These are phyloP conservation scores for Leccinum ochraceum DNA, from an alignment of 768 basidiomycete species.

Conservation along the genomic window DNA sequence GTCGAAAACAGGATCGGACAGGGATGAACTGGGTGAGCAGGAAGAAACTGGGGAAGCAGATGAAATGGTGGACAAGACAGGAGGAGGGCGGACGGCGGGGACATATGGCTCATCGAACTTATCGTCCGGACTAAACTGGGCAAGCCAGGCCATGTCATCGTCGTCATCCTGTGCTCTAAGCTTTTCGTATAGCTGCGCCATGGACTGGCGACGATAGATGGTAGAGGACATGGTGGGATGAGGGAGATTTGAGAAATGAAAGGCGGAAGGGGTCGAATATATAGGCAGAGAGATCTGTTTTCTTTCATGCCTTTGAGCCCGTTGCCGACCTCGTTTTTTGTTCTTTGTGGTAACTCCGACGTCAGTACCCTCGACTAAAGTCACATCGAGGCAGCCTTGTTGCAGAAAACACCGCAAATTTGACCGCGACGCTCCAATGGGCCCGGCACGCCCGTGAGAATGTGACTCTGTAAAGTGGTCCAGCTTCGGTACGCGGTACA, in stretches of 20 bases:
- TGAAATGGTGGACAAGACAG: constrained; percentile 29
- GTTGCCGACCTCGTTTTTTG: constrained; percentile 43
- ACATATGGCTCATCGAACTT: constrained; percentile 30
- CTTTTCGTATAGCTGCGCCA: constrained; percentile 38
- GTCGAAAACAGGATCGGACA: constrained; percentile 21
- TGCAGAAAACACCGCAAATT: constrained; percentile 25
- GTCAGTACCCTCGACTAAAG: constrained; percentile 32
- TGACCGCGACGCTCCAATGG: constrained; percentile 13
- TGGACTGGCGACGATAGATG: constrained; percentile 37
- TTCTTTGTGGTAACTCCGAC: constrained; percentile 42
- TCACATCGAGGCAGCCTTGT: constrained; percentile 41
- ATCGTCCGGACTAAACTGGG: constrained; percentile 36
- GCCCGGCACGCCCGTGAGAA: constrained; percentile 29
- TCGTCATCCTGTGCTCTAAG: constrained; percentile 37
- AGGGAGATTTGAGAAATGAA: constrained; percentile 19
- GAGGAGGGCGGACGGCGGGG: constrained; percentile 18
- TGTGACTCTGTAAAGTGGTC: constrained; percentile 31
- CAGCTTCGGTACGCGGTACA: constrained; percentile 8
- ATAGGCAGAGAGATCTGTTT: constrained; percentile 33
- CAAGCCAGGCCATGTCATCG: constrained; percentile 37
- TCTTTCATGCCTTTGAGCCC: constrained; percentile 41
- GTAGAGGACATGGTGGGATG: constrained; percentile 30
- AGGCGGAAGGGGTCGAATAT: constrained; percentile 25
- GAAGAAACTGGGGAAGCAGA: constrained; percentile 30
- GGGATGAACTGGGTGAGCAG: constrained; percentile 23